Evolutionary conservation across 2,329 filamentous ascomycete genomes (phyloP), one percentile per base, ranked within the genome.

Genomic region (Neonectria ditissima): DNA sequence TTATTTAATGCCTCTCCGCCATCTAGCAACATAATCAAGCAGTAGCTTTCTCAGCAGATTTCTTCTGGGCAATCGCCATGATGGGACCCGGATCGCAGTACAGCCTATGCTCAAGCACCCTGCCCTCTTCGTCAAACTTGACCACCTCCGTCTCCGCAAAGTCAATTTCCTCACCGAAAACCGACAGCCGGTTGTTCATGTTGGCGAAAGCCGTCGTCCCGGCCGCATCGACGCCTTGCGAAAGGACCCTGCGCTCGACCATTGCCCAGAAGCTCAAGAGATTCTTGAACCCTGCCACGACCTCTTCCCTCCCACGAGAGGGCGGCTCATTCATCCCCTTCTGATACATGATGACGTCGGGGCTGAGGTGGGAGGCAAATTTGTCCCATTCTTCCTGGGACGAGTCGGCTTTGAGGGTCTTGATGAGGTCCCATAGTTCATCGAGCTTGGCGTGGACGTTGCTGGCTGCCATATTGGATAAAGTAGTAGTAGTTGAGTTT

Each of bases 331-430:
- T 24, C 22, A 63, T 50, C 9, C 60, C 54, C n/a, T 52, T 48
- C 14, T 58, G 32, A 18, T 58, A 55, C 9, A 63, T 13, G 5
- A 52, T 30, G 2, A 28, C 26, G 24, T 58, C 22, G 5, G 54
- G 60, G 41, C 26, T 54, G 1, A 58, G 41, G 48, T 54, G 47
- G 10, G 55, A 58, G 7, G 30, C 22, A 14, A 32, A 63, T 16
- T 55, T 34, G 41, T 63, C 60, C 60, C 60, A 63, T 10, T 44
- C 54, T 30, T 57, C 54, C 37, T 58, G 60, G n/a, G 60, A 13
- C 5, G 60, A 63, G 24, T 54, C 48, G 39, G 32, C 7, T 5
- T 52, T 56, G 22, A 63, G 48, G 13, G 20, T 37, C 41, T 16
- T 3, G 10, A 58, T 44, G 13, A 47, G 2, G 11, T 50, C 54